phyloP scores from a whole-genome alignment of 495 filamentous ascomycete species.

The Bathelium albidoporum region DNA sequence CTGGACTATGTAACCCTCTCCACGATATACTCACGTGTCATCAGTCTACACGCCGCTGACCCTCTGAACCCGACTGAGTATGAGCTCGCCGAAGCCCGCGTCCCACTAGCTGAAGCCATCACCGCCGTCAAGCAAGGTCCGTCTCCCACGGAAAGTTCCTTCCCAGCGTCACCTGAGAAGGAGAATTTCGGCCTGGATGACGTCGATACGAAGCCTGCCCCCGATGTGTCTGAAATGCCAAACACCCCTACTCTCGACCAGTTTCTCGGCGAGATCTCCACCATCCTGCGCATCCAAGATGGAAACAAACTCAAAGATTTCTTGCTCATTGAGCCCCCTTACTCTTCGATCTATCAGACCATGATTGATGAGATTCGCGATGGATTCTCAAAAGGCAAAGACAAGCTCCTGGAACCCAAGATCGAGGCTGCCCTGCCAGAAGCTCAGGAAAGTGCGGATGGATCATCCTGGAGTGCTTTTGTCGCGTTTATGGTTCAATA shows the following conservation, averaged over 20 bases:
- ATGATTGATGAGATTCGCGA: conserved; percentile 56
- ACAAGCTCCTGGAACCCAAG: conserved; percentile 47
- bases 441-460: conserved; percentile 43
- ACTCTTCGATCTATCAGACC: conserved; percentile 52
- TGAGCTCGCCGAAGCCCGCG: background rate
- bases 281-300: conserved; percentile 45
- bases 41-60: background rate
- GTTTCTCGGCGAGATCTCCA: conserved; percentile 45
- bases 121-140: background rate
- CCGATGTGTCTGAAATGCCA: conserved; percentile 17
- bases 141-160: too few species aligned
- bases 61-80: background rate
- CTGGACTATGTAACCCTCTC: background rate
- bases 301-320: conserved; percentile 46
- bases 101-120: background rate
- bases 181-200: background rate
- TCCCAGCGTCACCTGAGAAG: background rate
- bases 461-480: conserved; percentile 64
- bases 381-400: conserved; percentile 41
- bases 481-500: conserved; percentile 69
- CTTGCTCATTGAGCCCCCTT: conserved; percentile 54
- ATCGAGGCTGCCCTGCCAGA: conserved; percentile 47
- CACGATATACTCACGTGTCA: background rate
- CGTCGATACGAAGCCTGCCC: background rate
- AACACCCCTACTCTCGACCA: conserved; percentile 41